Evolutionary conservation across 192 early-diverging fungal species (phyloP), one percentile per base, ranked within the genome.

Genomic region (Entomortierella parvispora): DNA sequence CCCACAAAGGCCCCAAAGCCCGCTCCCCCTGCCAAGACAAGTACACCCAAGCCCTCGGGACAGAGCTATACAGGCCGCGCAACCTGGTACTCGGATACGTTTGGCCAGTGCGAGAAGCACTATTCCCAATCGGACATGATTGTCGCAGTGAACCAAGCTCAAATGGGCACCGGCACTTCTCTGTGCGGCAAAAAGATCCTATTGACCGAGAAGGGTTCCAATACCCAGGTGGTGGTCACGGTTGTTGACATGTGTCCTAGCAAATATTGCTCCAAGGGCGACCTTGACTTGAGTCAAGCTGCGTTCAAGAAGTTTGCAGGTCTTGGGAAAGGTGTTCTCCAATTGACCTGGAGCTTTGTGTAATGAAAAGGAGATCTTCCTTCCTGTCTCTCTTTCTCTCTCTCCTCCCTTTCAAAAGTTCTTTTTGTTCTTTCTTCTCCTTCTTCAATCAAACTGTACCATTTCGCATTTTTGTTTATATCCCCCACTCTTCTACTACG

Each of bases 81-180:
- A 12, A 77, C 74, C 55, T 77, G 74, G 74, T 77, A 68, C 66
- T 77, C 74, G 46, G 74, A 77, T 29, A 77, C 74, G 18, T 55
- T 18, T 46, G 74, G 74, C 20, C 74, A 77, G 34, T 77, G 74
- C 37, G 74, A 77, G 28, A 34, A 68, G 18, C 26, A 25, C 18
- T 77, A 77, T 29, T 77, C 74, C 26, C 74, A 77, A 34, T 77
- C 74, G 0, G 74, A 77, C 17, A 32, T 68, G 53, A 77, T 77
- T 47, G 72, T 77, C 32, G 72, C 72, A 40, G 72, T 77, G 9
- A 77, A 77, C 37, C 45, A 77, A 59, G 70, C 64, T 23, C 72
- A 77, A 61, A 77, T 77, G 72, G 72, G 72, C 14, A 58, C 18
- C 26, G 72, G 65, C 37, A 77, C 44, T 29, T 57, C 34, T n/a